phyloP scores from a whole-genome alignment of 2,329 filamentous ascomycete genomes.

The Colletotrichum caudatum region DNA sequence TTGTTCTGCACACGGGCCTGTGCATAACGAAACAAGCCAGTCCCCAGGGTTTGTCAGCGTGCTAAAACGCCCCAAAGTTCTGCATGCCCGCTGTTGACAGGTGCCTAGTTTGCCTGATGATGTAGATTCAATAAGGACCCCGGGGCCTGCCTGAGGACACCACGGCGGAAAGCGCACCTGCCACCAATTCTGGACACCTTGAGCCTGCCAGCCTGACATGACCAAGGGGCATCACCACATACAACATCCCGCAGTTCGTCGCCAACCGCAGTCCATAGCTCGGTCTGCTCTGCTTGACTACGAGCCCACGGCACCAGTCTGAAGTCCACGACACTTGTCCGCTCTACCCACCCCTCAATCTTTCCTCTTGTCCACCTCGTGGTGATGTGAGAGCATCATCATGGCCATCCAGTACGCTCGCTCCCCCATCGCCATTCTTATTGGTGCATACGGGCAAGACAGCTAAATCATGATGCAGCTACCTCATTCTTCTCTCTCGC shows the following conservation, averaged over 20 bases:
- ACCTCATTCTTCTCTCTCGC: constrained; percentile 95
- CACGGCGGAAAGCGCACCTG: constrained; percentile 5
- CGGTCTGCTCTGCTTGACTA: constrained; percentile 23
- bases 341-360: constrained; percentile 34
- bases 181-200: constrained; percentile 31
- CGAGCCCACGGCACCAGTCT: constrained; percentile 21
- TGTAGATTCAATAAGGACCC: background rate
- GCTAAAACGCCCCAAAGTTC: constrained; percentile 2
- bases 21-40: background rate
- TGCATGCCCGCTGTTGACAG: background rate
- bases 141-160: constrained; percentile 34
- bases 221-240: constrained; percentile 24
- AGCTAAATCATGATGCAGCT: constrained; percentile 67
- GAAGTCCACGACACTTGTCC: constrained; percentile 30
- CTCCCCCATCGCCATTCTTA: constrained; percentile 15
- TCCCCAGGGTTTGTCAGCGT: background rate
- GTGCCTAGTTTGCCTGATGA: background rate
- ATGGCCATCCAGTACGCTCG: constrained; percentile 61
- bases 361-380: constrained; percentile 28
- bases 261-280: constrained; percentile 43
- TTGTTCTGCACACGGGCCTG: constrained; percentile 23
- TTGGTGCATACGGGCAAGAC: constrained; percentile 19
- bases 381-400: constrained; percentile 44
- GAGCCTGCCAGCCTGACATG: constrained; percentile 33
- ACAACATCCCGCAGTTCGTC: constrained; percentile 41